Conservation (phyloP, 768 basidiomycete species). For the Trametes gibbosa region DNA sequence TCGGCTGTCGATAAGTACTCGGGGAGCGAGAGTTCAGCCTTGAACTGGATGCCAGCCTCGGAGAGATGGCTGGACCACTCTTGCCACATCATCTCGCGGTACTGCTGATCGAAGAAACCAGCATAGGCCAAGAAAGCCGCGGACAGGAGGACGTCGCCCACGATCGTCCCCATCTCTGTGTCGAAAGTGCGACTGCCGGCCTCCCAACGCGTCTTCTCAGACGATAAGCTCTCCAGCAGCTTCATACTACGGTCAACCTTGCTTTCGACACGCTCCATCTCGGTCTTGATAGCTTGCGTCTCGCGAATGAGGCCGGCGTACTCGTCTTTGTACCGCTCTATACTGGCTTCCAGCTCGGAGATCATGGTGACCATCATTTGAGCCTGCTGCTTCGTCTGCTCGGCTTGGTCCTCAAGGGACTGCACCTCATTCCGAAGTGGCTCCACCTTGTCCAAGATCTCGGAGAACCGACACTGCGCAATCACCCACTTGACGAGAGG, state of each 20-base stretch:
- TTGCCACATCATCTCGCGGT: conserved; percentile 96
- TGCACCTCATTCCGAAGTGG: conserved; percentile 95
- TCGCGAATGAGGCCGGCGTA: conserved; percentile 96
- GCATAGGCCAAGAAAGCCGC: conserved; percentile 96
- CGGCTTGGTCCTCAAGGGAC: conserved; percentile 88
- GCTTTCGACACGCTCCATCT: conserved; percentile 97
- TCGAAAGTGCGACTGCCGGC: conserved; percentile 93
- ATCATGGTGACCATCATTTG: conserved; percentile 89
- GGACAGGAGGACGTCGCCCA: conserved; percentile 93
- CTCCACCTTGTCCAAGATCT: conserved; percentile 95
- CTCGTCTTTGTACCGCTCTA: conserved; percentile 92
- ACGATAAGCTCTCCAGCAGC: conserved; percentile 88
- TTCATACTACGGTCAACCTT: conserved; percentile 98
- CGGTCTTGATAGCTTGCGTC: conserved; percentile 93
- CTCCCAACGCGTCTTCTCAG: conserved; percentile 94
- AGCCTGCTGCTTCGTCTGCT: conserved; percentile 94
- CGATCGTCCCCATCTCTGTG: conserved; percentile 97
- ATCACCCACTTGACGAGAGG: conserved; percentile 98
- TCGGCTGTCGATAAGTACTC: conserved; percentile 98
- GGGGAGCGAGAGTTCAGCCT: conserved; percentile 85
- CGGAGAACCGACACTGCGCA: conserved; percentile 95
- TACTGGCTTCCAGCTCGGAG: conserved; percentile 87
- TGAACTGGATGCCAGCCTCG: conserved; percentile 90
- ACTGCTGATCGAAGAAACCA: conserved; percentile 98
- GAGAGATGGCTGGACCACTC: conserved; percentile 88